Percentiles rank a stretch among this genome's conserved stretches.
Conservation (phyloP, 257 asterid species). For the Leptodermis oblonga region DNA sequence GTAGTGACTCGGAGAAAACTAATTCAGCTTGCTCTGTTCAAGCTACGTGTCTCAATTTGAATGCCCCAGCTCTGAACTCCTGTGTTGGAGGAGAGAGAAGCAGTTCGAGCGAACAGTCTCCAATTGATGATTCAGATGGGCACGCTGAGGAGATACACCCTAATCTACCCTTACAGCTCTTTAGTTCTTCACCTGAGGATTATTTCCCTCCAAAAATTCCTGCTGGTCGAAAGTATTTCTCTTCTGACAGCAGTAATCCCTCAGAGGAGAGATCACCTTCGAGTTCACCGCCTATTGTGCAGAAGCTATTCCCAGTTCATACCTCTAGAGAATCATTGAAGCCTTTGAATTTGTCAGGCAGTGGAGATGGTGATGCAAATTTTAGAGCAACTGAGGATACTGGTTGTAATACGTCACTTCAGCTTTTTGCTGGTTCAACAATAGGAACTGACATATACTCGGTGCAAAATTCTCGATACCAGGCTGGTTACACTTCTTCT, state of each 20-base stretch:
- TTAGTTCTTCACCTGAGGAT: constrained; percentile 61
- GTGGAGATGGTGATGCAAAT: constrained; percentile 34
- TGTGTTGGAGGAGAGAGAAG: constrained; percentile 50
- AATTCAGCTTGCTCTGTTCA: constrained; percentile 50
- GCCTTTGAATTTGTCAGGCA: constrained; percentile 30
- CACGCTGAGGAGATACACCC: constrained; percentile 37
- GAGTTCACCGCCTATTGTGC: constrained; percentile 64
- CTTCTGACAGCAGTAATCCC: constrained; percentile 73
- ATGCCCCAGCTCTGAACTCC: constrained; percentile 30
- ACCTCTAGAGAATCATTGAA: constrained; percentile 39
- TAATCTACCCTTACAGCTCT: constrained; percentile 51
- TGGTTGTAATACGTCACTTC: constrained; percentile 56
- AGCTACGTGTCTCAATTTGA: constrained; percentile 33
- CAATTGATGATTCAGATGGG: constrained; percentile 47
- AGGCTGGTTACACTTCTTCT: constrained; percentile 63
- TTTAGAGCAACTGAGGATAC: constrained; percentile 29
- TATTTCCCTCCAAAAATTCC: constrained; percentile 35
- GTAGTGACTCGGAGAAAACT: constrained; percentile 65
- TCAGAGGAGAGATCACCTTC: constrained; percentile 59
- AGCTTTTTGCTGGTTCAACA: constrained; percentile 57
- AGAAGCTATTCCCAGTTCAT: constrained; percentile 61
- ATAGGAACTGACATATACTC: constrained; percentile 42
- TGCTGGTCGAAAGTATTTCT: constrained; percentile 45
- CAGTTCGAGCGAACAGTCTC: constrained; percentile 51
- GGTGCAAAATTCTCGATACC: constrained; percentile 49